Conservation (phyloP, 306 rosid genomes). For the Gleditsia sinensis region DNA sequence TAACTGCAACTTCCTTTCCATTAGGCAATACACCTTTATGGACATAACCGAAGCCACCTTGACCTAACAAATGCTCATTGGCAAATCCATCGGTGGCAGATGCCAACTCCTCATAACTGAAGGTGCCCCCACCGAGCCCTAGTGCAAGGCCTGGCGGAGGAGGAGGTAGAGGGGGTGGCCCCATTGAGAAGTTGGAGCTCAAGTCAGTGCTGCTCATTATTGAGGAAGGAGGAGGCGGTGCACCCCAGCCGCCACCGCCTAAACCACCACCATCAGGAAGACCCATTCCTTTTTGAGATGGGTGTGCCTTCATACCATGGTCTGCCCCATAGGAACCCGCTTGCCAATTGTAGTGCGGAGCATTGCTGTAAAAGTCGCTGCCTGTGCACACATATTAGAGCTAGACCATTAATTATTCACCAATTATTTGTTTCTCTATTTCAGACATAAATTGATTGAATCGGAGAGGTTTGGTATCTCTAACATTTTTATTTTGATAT, state of each 20-base stretch:
- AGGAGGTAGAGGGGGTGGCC: constrained; percentile 67
- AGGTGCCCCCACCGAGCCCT: constrained; percentile 72
- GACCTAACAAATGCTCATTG: constrained; percentile 65
- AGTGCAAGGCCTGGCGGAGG: constrained; percentile 65
- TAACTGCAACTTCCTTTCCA: constrained; percentile 86
- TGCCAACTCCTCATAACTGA: constrained; percentile 76
- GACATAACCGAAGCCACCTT: constrained; percentile 91
- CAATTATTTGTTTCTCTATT: background rate
- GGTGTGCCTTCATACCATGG: constrained; percentile 55
- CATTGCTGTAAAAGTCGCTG: constrained; percentile 45
- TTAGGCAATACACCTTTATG: constrained; percentile 77
- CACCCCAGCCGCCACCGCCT: constrained; percentile 50
- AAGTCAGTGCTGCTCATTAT: constrained; percentile 48
- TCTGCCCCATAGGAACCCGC: constrained; percentile 41
- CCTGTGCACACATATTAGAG: constrained; percentile 27
- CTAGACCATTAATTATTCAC: background rate
- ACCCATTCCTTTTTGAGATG: constrained; percentile 41
- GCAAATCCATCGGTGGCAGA: constrained; percentile 65
- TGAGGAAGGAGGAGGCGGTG: constrained; percentile 41
- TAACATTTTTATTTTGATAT: no score
- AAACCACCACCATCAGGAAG: no score
- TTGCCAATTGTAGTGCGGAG: constrained; percentile 45
- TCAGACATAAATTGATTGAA: no score
- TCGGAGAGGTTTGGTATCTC: no score
- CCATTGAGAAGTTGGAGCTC: constrained; percentile 42